Conservation (phyloP, 116 monocot genomes). For the Trichopus zeylanicus region DNA sequence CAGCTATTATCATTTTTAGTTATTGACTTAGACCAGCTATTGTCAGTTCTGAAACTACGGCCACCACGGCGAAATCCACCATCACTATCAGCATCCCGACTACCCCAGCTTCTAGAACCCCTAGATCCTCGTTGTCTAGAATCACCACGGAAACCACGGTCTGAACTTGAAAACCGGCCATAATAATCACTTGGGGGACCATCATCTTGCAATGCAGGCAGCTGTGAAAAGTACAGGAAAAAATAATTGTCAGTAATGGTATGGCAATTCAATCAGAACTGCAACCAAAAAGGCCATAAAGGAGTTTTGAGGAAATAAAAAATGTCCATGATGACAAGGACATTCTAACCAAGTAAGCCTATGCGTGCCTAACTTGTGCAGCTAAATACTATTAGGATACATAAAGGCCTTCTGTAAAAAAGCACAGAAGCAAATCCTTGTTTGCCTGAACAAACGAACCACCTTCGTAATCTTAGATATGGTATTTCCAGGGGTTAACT, state of each 20-base stretch:
- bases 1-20: no score
- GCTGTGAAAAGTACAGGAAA: constrained; percentile 20
- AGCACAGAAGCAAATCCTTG: constrained; percentile 5
- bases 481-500: constrained; percentile 71
- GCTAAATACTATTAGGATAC: not conserved
- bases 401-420: not conserved
- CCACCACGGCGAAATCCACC: constrained; percentile 62
- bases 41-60: constrained; percentile 42
- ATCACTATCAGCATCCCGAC: constrained; percentile 49
- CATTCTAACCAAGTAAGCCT: no score
- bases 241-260: not conserved
- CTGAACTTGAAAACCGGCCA: constrained; percentile 62
- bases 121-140: constrained; percentile 32
- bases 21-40: no score
- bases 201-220: constrained; percentile 96
- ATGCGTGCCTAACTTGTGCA: not conserved
- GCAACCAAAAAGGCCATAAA: no score
- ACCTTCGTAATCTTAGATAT: constrained; percentile 83
- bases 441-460: not conserved
- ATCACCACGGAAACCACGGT: constrained; percentile 33
- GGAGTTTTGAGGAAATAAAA: no score
- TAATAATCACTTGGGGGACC: constrained; percentile 69
- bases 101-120: constrained; percentile 38
- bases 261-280: not conserved
- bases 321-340: no score